Base-by-base conservation (phyloP, 192 early-diverging fungal species). In the Haplosporangium gracile region DNA sequence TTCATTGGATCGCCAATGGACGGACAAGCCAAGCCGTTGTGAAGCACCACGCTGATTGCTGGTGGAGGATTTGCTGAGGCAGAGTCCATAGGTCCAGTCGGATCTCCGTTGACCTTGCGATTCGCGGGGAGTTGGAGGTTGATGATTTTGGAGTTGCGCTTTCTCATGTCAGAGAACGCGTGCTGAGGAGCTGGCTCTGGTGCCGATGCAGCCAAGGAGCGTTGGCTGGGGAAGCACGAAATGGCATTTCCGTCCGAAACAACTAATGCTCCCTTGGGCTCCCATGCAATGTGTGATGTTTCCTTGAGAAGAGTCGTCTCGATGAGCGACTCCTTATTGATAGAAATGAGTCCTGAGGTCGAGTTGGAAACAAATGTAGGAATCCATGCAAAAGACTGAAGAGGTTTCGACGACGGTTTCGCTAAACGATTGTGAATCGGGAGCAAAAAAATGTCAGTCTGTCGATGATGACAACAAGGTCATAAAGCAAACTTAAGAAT, bases 321-420 rank as follows among this genome's bases (percentile, higher is more conserved):
- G 69, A 92, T 89, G 16, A 78, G 73, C n/a, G 86, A 88, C 47
- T 93, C 93, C 39, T 90, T 91, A 40, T 90, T 89, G 55, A 92
- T 89, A 0, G 92, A 84, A 5, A 93, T 76, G 1, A 93, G 45
- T n/a, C 90, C 79, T 49, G 92, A 90, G 1, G 87, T 87, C 7
- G 90, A 87, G 40, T 88, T 79, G 16, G 89, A 78, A 34, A 85
- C 79, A 36, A 78, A 72, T 4, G 75, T 87, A 6, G 90, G 89
- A 38, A 91, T 91, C 88, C 90, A 91, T 32, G 92, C 75, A 88
- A 91, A 91, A 3, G 92, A 92, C 32, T 87, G 68, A 7, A 92
- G 60, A 8, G 86, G 45, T 55, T 90, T 89, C 32, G 82, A 81
- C n/a, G 74, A 83, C 45, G 77, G 82, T 24, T 83, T 80, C 24